These are phyloP conservation scores for Candida bentonensis DNA, from an alignment of 805 yeast genomes.

Conservation along the genomic window DNA sequence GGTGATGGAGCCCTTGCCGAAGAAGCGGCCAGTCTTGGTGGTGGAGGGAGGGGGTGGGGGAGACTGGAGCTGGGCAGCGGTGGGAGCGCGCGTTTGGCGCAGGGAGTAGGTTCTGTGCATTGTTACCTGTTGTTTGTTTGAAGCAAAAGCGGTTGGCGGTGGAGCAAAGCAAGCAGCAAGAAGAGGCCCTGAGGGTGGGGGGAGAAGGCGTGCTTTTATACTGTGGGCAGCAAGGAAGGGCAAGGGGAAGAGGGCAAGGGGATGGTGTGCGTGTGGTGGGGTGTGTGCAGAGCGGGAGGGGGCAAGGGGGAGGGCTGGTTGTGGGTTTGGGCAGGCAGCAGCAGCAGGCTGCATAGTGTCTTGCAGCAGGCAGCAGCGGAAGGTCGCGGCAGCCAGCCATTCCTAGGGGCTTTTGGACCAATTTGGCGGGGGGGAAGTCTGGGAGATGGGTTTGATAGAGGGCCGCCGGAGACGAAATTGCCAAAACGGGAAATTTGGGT, in stretches of 20 bases:
- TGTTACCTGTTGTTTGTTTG: conserved; percentile 5
- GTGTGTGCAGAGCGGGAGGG: no score
- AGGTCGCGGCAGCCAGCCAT: no score
- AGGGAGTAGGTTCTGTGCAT: conserved; percentile 99
- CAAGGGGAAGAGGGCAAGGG: conserved; percentile 3
- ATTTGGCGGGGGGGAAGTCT: no score
- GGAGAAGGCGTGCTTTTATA: conserved; percentile 6
- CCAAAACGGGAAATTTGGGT: background rate
- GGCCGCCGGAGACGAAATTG: background rate
- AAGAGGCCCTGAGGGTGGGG: conserved; percentile 5
- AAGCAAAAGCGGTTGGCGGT: conserved; percentile 1
- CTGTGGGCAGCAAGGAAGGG: background rate
- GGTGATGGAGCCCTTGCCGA: conserved; percentile 56
- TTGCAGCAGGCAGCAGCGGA: no score
- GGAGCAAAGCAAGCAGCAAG: conserved; percentile 1
- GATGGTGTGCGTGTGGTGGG: conserved; percentile 6
- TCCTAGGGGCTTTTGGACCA: no score
- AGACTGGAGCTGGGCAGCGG: conserved; percentile 85
- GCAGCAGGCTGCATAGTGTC: no score
- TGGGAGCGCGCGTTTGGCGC: conserved; percentile 91
- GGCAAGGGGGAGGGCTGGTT: no score
- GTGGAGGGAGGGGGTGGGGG: conserved; percentile 95
- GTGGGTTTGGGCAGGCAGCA: no score
- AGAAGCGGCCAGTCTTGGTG: conserved; percentile 71
- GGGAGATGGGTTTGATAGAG: no score